Evolutionary conservation across 306 rosid species (phyloP).

Genomic region (Rosa lucieae): DNA sequence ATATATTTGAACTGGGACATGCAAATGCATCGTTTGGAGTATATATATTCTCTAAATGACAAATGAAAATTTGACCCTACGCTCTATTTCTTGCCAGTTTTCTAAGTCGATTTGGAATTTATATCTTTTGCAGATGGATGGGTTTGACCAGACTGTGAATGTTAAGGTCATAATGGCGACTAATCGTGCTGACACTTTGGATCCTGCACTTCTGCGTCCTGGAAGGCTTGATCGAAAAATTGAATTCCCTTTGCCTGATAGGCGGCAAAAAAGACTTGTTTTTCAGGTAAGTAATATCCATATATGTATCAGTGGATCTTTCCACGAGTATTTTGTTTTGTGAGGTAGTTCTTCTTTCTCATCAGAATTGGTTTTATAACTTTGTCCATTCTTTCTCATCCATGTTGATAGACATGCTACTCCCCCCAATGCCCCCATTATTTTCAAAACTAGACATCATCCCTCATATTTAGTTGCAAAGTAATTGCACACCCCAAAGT

Average conservation of each 20-base stretch:
- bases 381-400: neutral
- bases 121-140: constrained; percentile 76
- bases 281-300: constrained; percentile 67
- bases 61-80: neutral
- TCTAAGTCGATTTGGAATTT: constrained; percentile 2
- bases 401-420: neutral
- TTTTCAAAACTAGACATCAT: neutral
- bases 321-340: neutral
- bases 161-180: constrained; percentile 99
- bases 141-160: constrained; percentile 97
- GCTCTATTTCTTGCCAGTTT: neutral
- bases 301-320: neutral
- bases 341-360: neutral
- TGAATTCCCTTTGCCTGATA: constrained; percentile 96
- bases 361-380: neutral
- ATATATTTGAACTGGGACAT: neutral
- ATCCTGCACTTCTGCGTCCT: constrained; percentile 98
- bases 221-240: constrained; percentile 98
- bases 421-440: neutral
- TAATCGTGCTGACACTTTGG: constrained; percentile 95
- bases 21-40: neutral
- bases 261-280: constrained; percentile 96
- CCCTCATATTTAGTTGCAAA: neutral
- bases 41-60: neutral
- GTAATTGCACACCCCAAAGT: neutral